phyloP scores from a whole-genome alignment of 352 stramenopile species.

The Globisporangium cederbergense region DNA sequence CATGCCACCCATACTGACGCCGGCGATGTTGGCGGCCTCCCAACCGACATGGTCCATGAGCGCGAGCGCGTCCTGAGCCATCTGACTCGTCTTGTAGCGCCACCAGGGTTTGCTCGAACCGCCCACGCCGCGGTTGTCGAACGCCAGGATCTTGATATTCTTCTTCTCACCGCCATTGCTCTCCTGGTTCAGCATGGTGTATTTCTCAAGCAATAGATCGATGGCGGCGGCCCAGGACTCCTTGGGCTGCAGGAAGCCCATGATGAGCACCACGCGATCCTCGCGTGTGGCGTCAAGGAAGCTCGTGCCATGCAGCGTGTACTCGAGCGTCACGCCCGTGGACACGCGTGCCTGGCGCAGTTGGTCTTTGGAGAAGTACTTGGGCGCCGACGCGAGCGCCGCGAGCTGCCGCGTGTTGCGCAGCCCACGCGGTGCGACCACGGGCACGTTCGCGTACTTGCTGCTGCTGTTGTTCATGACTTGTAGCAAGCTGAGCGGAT shows the following conservation, averaged over 20 bases:
- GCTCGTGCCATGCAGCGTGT: slow-evolving; percentile 32
- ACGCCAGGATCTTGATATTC: slow-evolving; percentile 32
- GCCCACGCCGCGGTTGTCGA: slow-evolving; percentile 48
- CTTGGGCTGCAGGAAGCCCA: slow-evolving; percentile 23
- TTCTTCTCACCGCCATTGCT: slow-evolving; percentile 6
- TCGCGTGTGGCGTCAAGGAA: not conserved
- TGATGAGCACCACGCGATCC: slow-evolving; percentile 26
- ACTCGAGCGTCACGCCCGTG: slow-evolving; percentile 47
- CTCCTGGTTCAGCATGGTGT: not conserved
- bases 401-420: slow-evolving; percentile 18
- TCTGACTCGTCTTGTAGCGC: slow-evolving; percentile 52
- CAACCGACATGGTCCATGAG: slow-evolving; percentile 53
- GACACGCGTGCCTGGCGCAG: slow-evolving; percentile 12
- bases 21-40: slow-evolving; percentile 42
- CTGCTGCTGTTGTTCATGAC: too few relatives aligned
- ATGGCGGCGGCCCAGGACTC: slow-evolving; percentile 24
- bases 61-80: slow-evolving; percentile 60
- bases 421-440: slow-evolving; percentile 11
- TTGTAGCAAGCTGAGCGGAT: not conserved
- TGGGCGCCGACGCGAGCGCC: slow-evolving; percentile 18
- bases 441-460: not conserved
- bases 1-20: slow-evolving; percentile 68
- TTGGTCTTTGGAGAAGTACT: slow-evolving; percentile 19
- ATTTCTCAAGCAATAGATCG: slow-evolving; percentile 21
- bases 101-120: slow-evolving; percentile 43